phyloP scores from a whole-genome alignment of 768 basidiomycete species.

The Phanerochaete sordida region DNA sequence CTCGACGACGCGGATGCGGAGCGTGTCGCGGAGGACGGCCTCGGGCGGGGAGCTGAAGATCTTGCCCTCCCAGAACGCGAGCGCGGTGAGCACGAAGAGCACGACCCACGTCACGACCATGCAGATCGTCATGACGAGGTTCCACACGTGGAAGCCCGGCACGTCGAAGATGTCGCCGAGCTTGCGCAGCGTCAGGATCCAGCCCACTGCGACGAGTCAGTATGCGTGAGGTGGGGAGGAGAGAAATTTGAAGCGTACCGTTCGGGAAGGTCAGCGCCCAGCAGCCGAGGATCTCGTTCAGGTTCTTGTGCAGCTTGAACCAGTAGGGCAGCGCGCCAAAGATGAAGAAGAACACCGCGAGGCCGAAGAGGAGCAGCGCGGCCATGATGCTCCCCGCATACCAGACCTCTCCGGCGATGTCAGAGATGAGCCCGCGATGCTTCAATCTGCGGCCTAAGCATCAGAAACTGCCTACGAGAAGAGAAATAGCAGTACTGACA shows the following conservation, averaged over 20 bases:
- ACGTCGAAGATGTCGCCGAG: slow-evolving; percentile 41
- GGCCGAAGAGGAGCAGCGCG: slow-evolving; percentile 40
- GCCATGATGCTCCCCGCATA: slow-evolving; percentile 37
- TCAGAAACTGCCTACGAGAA: background rate
- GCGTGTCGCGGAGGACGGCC: slow-evolving; percentile 38
- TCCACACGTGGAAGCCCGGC: slow-evolving; percentile 34
- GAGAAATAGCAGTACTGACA: slow-evolving; percentile 25
- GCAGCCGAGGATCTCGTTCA: slow-evolving; percentile 45
- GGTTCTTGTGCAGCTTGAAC: slow-evolving; percentile 45
- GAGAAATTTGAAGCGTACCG: slow-evolving; percentile 20
- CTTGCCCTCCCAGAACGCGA: slow-evolving; percentile 40
- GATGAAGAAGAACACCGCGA: slow-evolving; percentile 44
- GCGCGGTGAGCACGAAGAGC: slow-evolving; percentile 36
- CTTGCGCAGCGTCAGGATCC: slow-evolving; percentile 40
- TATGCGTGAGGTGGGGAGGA: background rate
- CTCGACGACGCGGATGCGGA: background rate
- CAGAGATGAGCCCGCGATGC: slow-evolving; percentile 32
- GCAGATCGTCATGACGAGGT: slow-evolving; percentile 36
- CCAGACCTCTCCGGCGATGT: slow-evolving; percentile 41
- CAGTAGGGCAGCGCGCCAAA: slow-evolving; percentile 44
- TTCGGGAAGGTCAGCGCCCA: slow-evolving; percentile 49
- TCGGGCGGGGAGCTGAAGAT: slow-evolving; percentile 40
- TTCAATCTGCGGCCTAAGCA: background rate
- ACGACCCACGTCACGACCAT: slow-evolving; percentile 40
- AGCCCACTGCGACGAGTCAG: slow-evolving; percentile 29